A percentile compares a stretch with the other conserved stretches of the same genome.
phyloP scores from a whole-genome alignment of 2,329 filamentous ascomycete species.

The Clonostachys solani region DNA sequence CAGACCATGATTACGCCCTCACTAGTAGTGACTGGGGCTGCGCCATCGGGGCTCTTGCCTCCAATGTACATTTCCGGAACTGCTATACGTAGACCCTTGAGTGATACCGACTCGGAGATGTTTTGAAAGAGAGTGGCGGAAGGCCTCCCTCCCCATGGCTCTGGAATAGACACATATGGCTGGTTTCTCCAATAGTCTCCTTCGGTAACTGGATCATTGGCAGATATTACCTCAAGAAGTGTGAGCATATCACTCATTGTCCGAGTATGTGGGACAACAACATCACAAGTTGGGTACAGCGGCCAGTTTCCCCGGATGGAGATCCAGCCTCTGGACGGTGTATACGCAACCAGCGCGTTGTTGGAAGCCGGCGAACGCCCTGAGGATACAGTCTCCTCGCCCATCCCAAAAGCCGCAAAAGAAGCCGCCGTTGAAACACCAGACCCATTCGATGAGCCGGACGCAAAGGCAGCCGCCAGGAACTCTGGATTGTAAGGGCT shows the following conservation, averaged over 20 bases:
- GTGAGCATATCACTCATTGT: constrained; percentile 43
- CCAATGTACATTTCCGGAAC: constrained; percentile 48
- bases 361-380: constrained; percentile 53
- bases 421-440: constrained; percentile 43
- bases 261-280: constrained; percentile 46
- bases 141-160: constrained; percentile 9
- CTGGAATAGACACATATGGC: constrained; percentile 32
- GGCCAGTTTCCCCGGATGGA: constrained; percentile 49
- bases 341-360: constrained; percentile 51
- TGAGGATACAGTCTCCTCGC: constrained; percentile 50
- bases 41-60: constrained; percentile 13
- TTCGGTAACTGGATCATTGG: constrained; percentile 27
- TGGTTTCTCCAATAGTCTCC: constrained; percentile 55
- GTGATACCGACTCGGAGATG: constrained; percentile 19
- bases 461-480: constrained; percentile 48
- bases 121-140: constrained; percentile 22
- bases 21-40: constrained; percentile 9
- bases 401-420: constrained; percentile 49
- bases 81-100: constrained; percentile 39
- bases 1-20: constrained; percentile 14
- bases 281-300: constrained; percentile 51
- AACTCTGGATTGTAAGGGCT: constrained; percentile 51
- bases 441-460: constrained; percentile 54
- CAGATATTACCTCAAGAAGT: constrained; percentile 41
- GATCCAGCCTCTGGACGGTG: constrained; percentile 47